Evolutionary conservation across 73 alveolate species (phyloP), one percentile per base, ranked within the genome.

Genomic region (Paramecium sexaurelia): DNA sequence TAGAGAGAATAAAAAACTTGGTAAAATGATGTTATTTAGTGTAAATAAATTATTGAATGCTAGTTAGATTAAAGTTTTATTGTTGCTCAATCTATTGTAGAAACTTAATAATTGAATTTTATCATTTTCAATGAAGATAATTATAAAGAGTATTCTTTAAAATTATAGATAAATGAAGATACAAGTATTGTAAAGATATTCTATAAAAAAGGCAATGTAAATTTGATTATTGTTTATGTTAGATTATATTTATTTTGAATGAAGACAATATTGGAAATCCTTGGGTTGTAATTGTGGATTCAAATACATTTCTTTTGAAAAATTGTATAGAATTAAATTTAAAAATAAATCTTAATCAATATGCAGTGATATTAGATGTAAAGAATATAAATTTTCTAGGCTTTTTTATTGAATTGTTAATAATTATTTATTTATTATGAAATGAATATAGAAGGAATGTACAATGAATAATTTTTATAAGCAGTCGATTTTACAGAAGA

Each of bases 311-410:
- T 1, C 20, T 29, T 1, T 9, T 61, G 19, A 61, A 61, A 61
- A 29, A 61, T 0, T 61, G 43, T 11, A 61, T 32, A 13, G 83
- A 61, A 61, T 61, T 61, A 24, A 26, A 17, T 10, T 61, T 61
- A 29, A 29, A 11, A 3, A 29, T 61, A 1, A 45, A n/a, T 29
- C 20, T 9, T 15, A 61, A 61, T 8, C 7, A 61, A 61, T 61
- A 26, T 61, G 83, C 83, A 61, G 83, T 61, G 8, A 61, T 61
- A 24, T 61, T 61, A 61, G 83, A 61, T 61, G 83, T 61, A 61
- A 11, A 29, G 22, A 20, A 17, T 27, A 56, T 56, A 0, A 24
- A 1, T 17, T 20, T 8, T 22, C 1, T 32, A 61, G 83, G 83
- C 43, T 3, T 61, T 26, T 61, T 61, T 61, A 32, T 29, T 61